Conservation (phyloP, 1,284 basidiomycete genomes). For the Rhodotorula sp. region DNA sequence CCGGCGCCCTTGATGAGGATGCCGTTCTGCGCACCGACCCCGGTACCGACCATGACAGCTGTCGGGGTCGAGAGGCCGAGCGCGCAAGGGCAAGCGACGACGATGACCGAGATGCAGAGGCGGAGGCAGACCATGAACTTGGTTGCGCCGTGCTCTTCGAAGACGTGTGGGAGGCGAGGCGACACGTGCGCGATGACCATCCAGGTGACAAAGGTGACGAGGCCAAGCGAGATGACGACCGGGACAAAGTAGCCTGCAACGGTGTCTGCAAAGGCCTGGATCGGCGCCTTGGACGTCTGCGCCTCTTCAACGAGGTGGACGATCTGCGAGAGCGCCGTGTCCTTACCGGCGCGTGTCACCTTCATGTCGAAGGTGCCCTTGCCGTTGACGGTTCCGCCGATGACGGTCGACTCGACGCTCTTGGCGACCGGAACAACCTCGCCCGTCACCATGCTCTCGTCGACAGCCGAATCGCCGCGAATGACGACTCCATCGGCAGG, state of each 20-base stretch:
- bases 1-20: slow-evolving; percentile 97
- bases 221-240: slow-evolving; percentile 76
- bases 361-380: slow-evolving; percentile 93
- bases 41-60: slow-evolving; percentile 99
- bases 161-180: slow-evolving; percentile 74
- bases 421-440: slow-evolving; percentile 91
- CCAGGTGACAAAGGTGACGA: slow-evolving; percentile 82
- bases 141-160: slow-evolving; percentile 75
- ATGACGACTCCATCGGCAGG: slow-evolving; percentile 92
- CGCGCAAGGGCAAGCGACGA: slow-evolving; percentile 98
- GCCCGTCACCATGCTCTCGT: slow-evolving; percentile 97
- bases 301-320: slow-evolving; percentile 96
- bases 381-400: slow-evolving; percentile 96
- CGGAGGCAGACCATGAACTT: slow-evolving; percentile 91
- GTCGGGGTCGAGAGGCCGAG: slow-evolving; percentile 95
- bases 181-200: slow-evolving; percentile 67
- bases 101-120: slow-evolving; percentile 96
- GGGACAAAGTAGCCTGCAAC: slow-evolving; percentile 97
- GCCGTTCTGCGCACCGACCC: slow-evolving; percentile 92
- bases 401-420: slow-evolving; percentile 74
- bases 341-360: slow-evolving; percentile 90
- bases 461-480: slow-evolving; percentile 79
- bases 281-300: slow-evolving; percentile 95
- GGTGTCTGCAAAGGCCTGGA: slow-evolving; percentile 93
- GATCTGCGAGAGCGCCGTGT: slow-evolving; percentile 94